Conservation (phyloP, 2,329 filamentous ascomycete species). For the Diplodia corticola region DNA sequence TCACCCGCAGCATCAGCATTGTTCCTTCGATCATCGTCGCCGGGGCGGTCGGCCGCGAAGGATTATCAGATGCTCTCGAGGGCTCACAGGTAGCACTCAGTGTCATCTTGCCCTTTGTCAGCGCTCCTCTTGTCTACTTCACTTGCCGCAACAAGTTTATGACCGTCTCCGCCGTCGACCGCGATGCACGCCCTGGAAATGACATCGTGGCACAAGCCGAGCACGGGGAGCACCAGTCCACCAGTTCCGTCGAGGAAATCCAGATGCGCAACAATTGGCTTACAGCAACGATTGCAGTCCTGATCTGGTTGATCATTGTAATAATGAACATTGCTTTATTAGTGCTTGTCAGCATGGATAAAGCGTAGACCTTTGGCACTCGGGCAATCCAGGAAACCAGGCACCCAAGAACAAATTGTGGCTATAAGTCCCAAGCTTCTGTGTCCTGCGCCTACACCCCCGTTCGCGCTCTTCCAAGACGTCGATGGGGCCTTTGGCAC, state of each 20-base stretch:
- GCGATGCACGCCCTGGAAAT: neutral
- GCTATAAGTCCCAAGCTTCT: neutral
- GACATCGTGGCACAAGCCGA: constrained; percentile 9
- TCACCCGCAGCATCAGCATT: constrained; percentile 79
- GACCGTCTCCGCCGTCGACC: constrained; percentile 56
- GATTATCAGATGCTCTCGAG: constrained; percentile 70
- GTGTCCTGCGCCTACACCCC: neutral
- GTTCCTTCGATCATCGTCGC: constrained; percentile 82
- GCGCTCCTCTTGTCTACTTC: constrained; percentile 80
- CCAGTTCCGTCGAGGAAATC: constrained; percentile 33
- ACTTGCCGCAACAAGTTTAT: constrained; percentile 79
- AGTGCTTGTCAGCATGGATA: constrained; percentile 62
- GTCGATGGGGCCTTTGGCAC: neutral
- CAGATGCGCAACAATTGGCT: constrained; percentile 75
- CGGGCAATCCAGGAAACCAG: neutral
- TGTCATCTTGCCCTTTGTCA: constrained; percentile 79
- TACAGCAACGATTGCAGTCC: constrained; percentile 56
- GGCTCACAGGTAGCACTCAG: constrained; percentile 77
- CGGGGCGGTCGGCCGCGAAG: constrained; percentile 69
- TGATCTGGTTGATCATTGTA: constrained; percentile 73
- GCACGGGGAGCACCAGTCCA: constrained; percentile 22
- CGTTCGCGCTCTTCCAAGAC: neutral
- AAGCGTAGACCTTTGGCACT: neutral
- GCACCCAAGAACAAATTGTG: neutral
- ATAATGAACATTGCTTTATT: constrained; percentile 78